Base-by-base conservation (phyloP, 176 grass and related monocot genomes). In the Triticum turgidum region DNA sequence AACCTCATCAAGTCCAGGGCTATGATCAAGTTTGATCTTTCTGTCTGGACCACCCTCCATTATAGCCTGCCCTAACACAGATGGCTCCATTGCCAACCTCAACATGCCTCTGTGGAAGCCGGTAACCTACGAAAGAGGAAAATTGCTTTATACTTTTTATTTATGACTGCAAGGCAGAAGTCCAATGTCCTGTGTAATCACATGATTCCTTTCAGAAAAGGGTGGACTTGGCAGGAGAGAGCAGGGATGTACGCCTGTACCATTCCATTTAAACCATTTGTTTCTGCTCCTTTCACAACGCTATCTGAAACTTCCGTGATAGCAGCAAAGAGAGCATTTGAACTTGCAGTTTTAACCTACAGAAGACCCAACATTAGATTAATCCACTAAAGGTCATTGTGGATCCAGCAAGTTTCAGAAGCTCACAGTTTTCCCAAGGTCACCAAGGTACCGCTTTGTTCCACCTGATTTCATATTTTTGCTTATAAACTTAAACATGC, bases 401-500 rank as follows among this genome's bases (percentile, higher is more conserved):
- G 79, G 52, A 82, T 66, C n/a, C 35, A 80, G 29, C 13, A 82
- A 80, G 84, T 82, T 93, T 82, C 39, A 45, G n/a, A 86, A 83
- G 67, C 86, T 92, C 89, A 94, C 94, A 38, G 94, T 94, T 94
- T 92, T 97, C 76, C 94, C 94, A 8, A 97, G 92, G 90, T 97
- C 94, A 88, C 94, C 94, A 70, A 97, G 66, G 89, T 97, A 97
- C 63, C 94, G 87, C 80, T 94, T 97, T 84, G 94, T 97, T 80
- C 94, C 94, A 11, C 89, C 92, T 2, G 89, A 87, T 91, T 97
- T 90, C 42, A 97, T 94, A 82, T 93, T 87, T 86, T 97, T 90
- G 82, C 94, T 97, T 88, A 97, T 94, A 89, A 94, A 97, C 83
- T 97, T 97, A 88, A 97, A 97, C 94, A 97, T 97, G 69, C 94